Evolutionary conservation across 2,329 filamentous ascomycete genomes (phyloP), one percentile per base, ranked within the genome.

Genomic region (Thelonectria olida): DNA sequence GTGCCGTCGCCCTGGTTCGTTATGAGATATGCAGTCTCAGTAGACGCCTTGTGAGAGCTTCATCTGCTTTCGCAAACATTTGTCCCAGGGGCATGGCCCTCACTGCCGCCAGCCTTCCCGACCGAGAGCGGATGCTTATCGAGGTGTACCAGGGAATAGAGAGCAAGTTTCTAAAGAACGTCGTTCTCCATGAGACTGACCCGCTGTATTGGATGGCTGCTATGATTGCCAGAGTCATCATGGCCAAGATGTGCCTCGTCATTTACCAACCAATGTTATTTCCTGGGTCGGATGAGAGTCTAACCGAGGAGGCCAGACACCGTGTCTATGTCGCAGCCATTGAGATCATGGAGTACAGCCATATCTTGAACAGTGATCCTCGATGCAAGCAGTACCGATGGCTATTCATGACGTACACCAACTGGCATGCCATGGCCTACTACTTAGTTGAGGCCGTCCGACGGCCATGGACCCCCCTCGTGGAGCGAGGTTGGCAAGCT

Each of bases 231-330:
- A 86, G 90, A 9, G 81, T 95, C 28, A 88, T 94, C 63, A 86
- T 93, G 78, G 88, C 89, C 48, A 95, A 93, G 76, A 88, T 93
- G 81, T 92, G 89, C 79, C 82, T 96, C 34, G 84, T 93, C 61
- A 84, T 92, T 2, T 91, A 95, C 70, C 89, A 95, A 67, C 91
- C 91, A 0, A 84, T 90, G 69, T 87, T 91, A 28, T 85, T 88
- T 52, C 82, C 84, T 31, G 84, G 87, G 23, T 81, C 83, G 9
- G 82, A 82, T n/a, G 76, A 81, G 8, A 82, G 81, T 23, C 79
- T 91, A 7, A 84, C 87, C 0, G 82, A 85, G 50, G 88, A 89
- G 48, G 86, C 87, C 8, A 86, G 88, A 58, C 86, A 92, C 63
- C 88, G 88, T 58, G 81, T 94, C 1, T 92, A 93, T 72, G 78